phyloP scores from a whole-genome alignment of 306 rosid genomes.

The Arachis hypogaea region DNA sequence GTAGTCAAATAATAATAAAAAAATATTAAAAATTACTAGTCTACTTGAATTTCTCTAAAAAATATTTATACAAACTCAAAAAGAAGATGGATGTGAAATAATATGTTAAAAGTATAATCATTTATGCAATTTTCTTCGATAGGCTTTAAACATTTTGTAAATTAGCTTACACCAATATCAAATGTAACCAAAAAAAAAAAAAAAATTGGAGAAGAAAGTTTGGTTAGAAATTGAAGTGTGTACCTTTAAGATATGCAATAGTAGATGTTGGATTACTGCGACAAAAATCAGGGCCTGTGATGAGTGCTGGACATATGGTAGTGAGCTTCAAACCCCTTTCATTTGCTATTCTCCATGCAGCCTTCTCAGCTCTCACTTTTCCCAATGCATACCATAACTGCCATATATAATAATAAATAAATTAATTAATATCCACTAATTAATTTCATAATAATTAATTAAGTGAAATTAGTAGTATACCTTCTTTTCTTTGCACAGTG shows the following conservation, averaged over 20 bases:
- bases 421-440: too few species aligned
- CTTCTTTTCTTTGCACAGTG: slow-evolving; percentile 68
- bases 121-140: too few species aligned
- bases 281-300: slow-evolving; percentile 69
- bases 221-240: background rate
- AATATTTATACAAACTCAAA: too few species aligned
- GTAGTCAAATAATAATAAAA: too few species aligned
- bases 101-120: too few species aligned
- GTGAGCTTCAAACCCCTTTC: slow-evolving; percentile 66
- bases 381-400: slow-evolving; percentile 97
- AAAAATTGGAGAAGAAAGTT: background rate
- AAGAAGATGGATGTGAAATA: too few species aligned
- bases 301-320: slow-evolving; percentile 76
- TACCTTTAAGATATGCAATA: slow-evolving; percentile 91
- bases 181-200: background rate
- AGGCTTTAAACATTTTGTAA: too few species aligned
- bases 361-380: slow-evolving; percentile 76
- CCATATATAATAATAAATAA: slow-evolving; percentile 5
- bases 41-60: too few species aligned
- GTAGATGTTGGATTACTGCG: slow-evolving; percentile 71
- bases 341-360: slow-evolving; percentile 80
- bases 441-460: too few species aligned
- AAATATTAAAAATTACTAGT: too few species aligned
- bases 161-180: background rate
- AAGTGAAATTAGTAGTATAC: slow-evolving; percentile 34